Evolutionary conservation across 1,284 basidiomycete species (phyloP).

Genomic region (Omphalotus olearius): DNA sequence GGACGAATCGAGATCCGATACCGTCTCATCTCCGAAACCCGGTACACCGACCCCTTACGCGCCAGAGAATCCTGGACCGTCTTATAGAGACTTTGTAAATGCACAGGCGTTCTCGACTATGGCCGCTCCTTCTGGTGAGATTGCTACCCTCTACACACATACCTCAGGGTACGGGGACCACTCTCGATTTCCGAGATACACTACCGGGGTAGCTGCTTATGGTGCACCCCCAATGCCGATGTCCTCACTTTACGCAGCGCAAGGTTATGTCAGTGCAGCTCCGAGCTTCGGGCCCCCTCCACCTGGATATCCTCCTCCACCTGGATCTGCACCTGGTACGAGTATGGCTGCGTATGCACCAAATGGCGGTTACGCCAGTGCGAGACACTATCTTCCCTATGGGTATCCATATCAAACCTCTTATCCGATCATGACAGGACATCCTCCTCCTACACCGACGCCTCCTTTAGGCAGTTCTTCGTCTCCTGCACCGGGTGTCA

Average conservation of each 20-base stretch:
- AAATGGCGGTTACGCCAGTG: neutral
- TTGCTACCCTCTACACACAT: slow-evolving; percentile 3
- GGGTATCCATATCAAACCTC: slow-evolving; percentile 4
- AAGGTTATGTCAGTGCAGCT: neutral
- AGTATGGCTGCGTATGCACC: slow-evolving; percentile 2
- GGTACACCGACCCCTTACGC: neutral
- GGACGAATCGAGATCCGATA: neutral
- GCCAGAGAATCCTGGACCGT: neutral
- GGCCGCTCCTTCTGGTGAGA: neutral
- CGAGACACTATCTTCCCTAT: slow-evolving; percentile 6
- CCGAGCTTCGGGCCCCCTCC: neutral
- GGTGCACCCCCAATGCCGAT: slow-evolving; percentile 8
- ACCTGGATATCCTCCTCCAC: neutral
- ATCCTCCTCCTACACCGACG: neutral
- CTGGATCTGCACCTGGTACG: neutral
- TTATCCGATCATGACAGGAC: neutral
- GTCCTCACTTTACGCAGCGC: slow-evolving; percentile 3
- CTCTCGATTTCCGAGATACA: slow-evolving; percentile 7
- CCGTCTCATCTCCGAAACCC: neutral
- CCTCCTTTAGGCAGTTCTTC: too few relatives aligned
- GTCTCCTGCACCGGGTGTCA: too few relatives aligned
- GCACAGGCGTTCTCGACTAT: neutral
- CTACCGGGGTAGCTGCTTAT: slow-evolving; percentile 11
- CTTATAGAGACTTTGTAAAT: neutral
- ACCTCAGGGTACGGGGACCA: neutral